Evolutionary conservation across 306 rosid genomes (phyloP).

Genomic region (Abrus pulchellus): DNA sequence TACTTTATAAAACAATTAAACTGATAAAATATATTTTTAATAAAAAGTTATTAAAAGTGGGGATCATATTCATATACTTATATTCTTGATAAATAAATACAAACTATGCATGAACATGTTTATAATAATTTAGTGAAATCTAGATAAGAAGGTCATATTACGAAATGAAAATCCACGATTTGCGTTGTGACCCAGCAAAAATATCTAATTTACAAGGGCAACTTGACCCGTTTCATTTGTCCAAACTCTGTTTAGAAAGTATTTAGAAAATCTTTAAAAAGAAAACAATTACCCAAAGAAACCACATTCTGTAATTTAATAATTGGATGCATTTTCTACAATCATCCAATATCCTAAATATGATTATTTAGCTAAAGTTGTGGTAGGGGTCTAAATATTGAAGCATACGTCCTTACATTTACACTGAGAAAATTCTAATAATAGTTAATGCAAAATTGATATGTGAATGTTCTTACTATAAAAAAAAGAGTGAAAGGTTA

Average conservation of each 20-base stretch:
- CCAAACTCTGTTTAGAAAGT: neutral
- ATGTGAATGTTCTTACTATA: neutral
- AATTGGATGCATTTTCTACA: neutral
- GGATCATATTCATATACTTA: neutral
- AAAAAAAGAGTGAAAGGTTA: too few relatives aligned
- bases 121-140: conserved; percentile 15
- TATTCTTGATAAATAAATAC: neutral
- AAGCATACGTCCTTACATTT: neutral
- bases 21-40: too few relatives aligned
- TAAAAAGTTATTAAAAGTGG: too few relatives aligned
- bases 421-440: neutral
- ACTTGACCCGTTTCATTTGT: conserved; percentile 42
- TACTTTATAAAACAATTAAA: too few relatives aligned
- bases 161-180: conserved; percentile 17
- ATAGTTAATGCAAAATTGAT: neutral
- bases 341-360: neutral
- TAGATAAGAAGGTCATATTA: conserved; percentile 22
- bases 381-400: neutral
- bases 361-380: neutral
- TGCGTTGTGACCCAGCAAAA: conserved; percentile 13
- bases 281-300: neutral
- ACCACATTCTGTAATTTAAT: neutral
- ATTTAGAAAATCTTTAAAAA: neutral
- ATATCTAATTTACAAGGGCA: conserved; percentile 14
- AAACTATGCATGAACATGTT: neutral